These are phyloP conservation scores for Daldinia decipiens DNA, from an alignment of 495 filamentous ascomycete species.

Conservation along the genomic window DNA sequence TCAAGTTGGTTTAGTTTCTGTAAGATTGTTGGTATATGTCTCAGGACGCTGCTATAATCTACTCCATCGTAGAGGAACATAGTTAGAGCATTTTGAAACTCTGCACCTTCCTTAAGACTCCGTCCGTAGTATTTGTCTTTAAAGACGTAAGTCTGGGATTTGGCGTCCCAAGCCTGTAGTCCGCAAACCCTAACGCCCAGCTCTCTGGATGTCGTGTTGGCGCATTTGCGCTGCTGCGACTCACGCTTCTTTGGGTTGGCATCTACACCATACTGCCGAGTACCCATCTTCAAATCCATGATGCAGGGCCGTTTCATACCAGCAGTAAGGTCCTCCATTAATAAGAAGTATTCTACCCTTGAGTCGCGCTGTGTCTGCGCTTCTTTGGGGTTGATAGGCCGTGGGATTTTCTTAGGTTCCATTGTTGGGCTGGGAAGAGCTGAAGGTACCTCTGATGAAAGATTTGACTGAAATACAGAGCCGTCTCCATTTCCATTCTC, in stretches of 20 bases:
- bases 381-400: constrained; percentile 77
- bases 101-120: constrained; percentile 83
- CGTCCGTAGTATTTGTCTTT: constrained; percentile 98
- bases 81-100: constrained; percentile 89
- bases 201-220: constrained; percentile 88
- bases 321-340: constrained; percentile 96
- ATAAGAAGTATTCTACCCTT: constrained; percentile 88
- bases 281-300: constrained; percentile 98
- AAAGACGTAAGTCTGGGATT: constrained; percentile 83
- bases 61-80: constrained; percentile 94
- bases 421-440: constrained; percentile 44
- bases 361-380: constrained; percentile 71
- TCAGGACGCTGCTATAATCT: constrained; percentile 75
- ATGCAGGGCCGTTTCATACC: constrained; percentile 97
- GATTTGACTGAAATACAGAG: constrained; percentile 27
- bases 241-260: constrained; percentile 90
- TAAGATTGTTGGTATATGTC: constrained; percentile 87
- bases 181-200: constrained; percentile 94
- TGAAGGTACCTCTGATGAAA: constrained; percentile 42
- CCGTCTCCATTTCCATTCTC: constrained; percentile 20
- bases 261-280: constrained; percentile 97
- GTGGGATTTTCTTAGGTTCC: constrained; percentile 54
- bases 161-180: constrained; percentile 93
- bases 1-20: constrained; percentile 85
- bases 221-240: constrained; percentile 92